A percentile compares a stretch with the other conserved stretches of the same genome.
Evolutionary conservation across 2,329 filamentous ascomycete genomes (phyloP).

Genomic region (Hypoxylon sp.): DNA sequence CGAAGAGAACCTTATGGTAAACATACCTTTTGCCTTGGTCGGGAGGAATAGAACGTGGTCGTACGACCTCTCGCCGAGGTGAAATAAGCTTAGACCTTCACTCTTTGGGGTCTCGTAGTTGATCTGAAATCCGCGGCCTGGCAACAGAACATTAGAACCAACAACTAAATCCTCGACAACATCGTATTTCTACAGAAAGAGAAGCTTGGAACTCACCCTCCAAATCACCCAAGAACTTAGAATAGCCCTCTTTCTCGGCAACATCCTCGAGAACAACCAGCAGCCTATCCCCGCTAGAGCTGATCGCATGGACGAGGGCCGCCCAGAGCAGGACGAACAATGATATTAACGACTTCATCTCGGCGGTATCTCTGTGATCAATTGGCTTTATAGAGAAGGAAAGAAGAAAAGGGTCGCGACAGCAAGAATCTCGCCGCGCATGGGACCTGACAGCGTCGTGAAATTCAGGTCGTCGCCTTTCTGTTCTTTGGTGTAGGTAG

Average conservation of each 20-base stretch:
- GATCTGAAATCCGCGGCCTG: slow-evolving; percentile 86
- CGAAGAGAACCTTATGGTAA: neutral
- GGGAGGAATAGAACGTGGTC: slow-evolving; percentile 93
- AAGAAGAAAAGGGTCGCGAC: slow-evolving; percentile 45
- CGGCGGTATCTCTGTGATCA: slow-evolving; percentile 50
- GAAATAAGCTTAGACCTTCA: slow-evolving; percentile 81
- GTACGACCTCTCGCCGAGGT: slow-evolving; percentile 87
- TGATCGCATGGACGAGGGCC: slow-evolving; percentile 79
- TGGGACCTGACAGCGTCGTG: slow-evolving; percentile 37
- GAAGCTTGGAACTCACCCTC: slow-evolving; percentile 66
- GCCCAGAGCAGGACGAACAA: slow-evolving; percentile 76
- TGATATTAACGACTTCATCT: slow-evolving; percentile 82
- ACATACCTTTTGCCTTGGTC: slow-evolving; percentile 85
- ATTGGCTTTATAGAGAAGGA: slow-evolving; percentile 35
- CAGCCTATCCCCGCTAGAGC: slow-evolving; percentile 82
- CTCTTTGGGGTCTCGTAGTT: slow-evolving; percentile 87
- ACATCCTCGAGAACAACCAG: slow-evolving; percentile 89
- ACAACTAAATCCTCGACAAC: neutral
- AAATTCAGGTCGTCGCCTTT: neutral
- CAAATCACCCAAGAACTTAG: slow-evolving; percentile 81
- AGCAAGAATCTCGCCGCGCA: slow-evolving; percentile 46
- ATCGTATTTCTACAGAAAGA: neutral
- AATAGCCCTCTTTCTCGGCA: slow-evolving; percentile 84
- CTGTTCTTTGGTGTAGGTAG: neutral
- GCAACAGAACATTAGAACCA: slow-evolving; percentile 28